Evolutionary conservation across 2,329 filamentous ascomycete species (phyloP), one percentile per base, ranked within the genome.

Genomic region (Cadophora gregata): DNA sequence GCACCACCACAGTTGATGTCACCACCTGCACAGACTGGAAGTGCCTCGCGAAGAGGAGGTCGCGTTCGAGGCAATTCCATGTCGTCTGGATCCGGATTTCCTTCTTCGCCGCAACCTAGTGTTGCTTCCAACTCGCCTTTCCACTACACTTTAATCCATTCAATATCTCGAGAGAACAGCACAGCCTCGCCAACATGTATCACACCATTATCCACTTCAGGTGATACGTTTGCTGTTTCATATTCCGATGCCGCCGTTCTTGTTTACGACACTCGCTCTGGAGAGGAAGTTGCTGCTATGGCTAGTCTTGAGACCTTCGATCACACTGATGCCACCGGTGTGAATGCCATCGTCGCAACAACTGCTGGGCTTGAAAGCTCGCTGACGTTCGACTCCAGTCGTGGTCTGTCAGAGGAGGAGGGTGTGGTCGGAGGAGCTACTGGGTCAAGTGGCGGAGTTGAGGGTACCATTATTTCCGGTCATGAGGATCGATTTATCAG

Each of bases 401-500:
- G 88, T 36, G 84, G 86, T 12, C 80, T 91, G 51, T 82, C 82
- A 2, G 86, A 90, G 64, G 91, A 93, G 36, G 93, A 97, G 65
- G 93, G 96, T 69, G 84, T 86, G 12, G 86, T 92, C 0, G 90
- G 90, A 51, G 93, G 93, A 1, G 93, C 95, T 6, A 98, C 96
- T 0, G 87, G 88, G 12, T 92, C 92, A 27, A 82, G 84, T 42
- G 93, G 90, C 65, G 91, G 91, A 38, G 89, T 97, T 0, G 94
- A 97, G 79, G 96, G 96, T 14, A 92, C 96, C 25, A 92, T 99
- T 66, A 97, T 99, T 71, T 96, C 92, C 69, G 96, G 96, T 71
- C 95, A 99, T 77, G 96, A 99, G 82, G 96, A 99, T 81, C 90
- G 92, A 73, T 97, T 93, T 76, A 93, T 99, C 73, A 87, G 95